Base-by-base conservation (phyloP, 192 early-diverging fungal species). In the Phlyctochytrium planicorne region DNA sequence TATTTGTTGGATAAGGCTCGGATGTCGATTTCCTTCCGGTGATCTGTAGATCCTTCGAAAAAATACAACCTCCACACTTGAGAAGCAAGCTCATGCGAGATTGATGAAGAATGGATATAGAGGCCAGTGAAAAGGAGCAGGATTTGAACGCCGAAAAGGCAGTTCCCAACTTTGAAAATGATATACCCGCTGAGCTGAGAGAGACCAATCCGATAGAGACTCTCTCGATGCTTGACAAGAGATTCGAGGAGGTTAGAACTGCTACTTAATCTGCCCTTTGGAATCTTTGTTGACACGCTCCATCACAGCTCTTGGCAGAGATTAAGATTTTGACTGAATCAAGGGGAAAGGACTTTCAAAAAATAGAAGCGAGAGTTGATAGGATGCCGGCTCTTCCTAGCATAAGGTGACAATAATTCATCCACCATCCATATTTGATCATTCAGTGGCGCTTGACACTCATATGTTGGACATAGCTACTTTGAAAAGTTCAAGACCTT, bases 331-430 rank as follows among this genome's bases (percentile, higher is more conserved):
- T 81, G 25, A 59, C 75, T 20, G 75, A 82, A 52, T 37, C 65
- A 2, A 60, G 83, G 17, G 23, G 36, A 1, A 85, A 80, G 67
- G 83, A 85, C 62, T 82, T 78, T 69, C 80, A 82, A 67, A 72
- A 72, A 47, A 66, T 67, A 1, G 68, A 72, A 37, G 76, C 69
- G 2, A 30, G 78, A 30, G 67, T 66, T 37, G 79, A 78, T 47
- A 55, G 75, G 6, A 40, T 84, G 34, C 71, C 75, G 1, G 75
- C 73, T 6, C 50, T 79, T 17, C 75, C 74, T 3, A 67, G 56
- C 25, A 67, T 78, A 16, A 62, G 47, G 76, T 80, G 31, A 6
- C 29, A 59, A 30, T 14, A 17, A 34, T n/a, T n/a, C n/a, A n/a
- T n/a, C n/a, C 20, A 6, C 20, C 40, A 20, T 47, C 20, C 20